Conservation (phyloP, 768 basidiomycete species). For the Russula ochroleuca region DNA sequence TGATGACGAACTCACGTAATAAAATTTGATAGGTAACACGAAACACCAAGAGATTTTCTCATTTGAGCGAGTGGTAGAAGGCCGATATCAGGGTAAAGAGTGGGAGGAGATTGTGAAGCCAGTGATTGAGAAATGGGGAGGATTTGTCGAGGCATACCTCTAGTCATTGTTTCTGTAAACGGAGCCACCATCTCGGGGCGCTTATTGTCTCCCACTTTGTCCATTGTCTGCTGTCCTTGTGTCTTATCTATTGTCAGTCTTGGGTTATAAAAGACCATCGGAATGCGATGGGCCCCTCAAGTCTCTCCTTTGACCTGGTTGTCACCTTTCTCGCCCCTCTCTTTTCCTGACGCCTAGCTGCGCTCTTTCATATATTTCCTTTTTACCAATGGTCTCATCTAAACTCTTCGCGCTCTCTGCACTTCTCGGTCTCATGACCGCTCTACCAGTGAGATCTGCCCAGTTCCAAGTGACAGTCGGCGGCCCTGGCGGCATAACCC, state of each 20-base stretch:
- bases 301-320: slow-evolving; percentile 22
- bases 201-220: not conserved
- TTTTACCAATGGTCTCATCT: slow-evolving; percentile 20
- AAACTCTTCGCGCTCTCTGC: slow-evolving; percentile 29
- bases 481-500: slow-evolving; percentile 38
- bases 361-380: not conserved
- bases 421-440: slow-evolving; percentile 32
- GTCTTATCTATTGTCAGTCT: slow-evolving; percentile 15
- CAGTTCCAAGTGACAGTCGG: slow-evolving; percentile 47
- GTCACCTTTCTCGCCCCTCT: not conserved
- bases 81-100: slow-evolving; percentile 57
- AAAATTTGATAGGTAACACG: slow-evolving; percentile 43
- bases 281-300: not conserved
- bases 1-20: not conserved
- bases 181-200: not conserved
- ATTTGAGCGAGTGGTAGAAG: slow-evolving; percentile 52
- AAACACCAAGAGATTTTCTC: slow-evolving; percentile 78
- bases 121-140: slow-evolving; percentile 75
- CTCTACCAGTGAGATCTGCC: slow-evolving; percentile 37
- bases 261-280: slow-evolving; percentile 14
- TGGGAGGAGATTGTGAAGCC: slow-evolving; percentile 73
- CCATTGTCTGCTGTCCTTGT: not conserved
- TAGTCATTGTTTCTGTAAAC: slow-evolving; percentile 1
- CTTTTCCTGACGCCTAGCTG: slow-evolving; percentile 6
- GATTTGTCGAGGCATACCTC: slow-evolving; percentile 44